Evolutionary conservation across 73 alveolate species (phyloP).

Genomic region (Vitrella brassicaformis): DNA sequence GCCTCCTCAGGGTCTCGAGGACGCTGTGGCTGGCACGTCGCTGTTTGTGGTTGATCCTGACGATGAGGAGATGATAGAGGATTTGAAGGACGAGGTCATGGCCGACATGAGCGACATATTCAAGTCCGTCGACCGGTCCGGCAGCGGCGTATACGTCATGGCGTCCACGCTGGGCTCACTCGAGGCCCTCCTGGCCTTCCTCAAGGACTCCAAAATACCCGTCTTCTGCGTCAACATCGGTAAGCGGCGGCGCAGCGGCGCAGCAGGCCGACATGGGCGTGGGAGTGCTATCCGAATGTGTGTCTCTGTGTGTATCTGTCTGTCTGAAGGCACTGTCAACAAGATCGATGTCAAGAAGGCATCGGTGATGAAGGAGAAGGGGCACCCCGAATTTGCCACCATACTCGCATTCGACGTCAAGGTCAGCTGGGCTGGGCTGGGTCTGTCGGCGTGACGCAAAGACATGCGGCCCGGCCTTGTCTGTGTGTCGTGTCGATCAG

Average conservation of each 20-base stretch:
- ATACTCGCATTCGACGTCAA: slow-evolving; percentile 91
- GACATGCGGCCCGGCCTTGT: background rate
- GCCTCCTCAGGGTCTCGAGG: slow-evolving; percentile 86
- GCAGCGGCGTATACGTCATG: slow-evolving; percentile 95
- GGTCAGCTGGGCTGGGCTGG: slow-evolving; percentile 77
- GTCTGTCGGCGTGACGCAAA: background rate
- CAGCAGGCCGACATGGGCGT: too few relatives aligned
- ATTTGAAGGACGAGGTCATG: slow-evolving; percentile 62
- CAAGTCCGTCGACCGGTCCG: slow-evolving; percentile 73
- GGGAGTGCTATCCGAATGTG: too few relatives aligned
- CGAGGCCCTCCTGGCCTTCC: slow-evolving; percentile 88
- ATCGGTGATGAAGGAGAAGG: background rate
- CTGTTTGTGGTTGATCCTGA: slow-evolving; percentile 65
- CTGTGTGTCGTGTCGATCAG: background rate
- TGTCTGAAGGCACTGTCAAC: background rate
- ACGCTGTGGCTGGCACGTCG: slow-evolving; percentile 95
- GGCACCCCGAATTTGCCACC: slow-evolving; percentile 75
- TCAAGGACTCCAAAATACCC: slow-evolving; percentile 70
- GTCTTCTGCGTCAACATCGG: slow-evolving; percentile 91
- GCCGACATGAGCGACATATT: slow-evolving; percentile 72
- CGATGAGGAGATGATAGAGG: slow-evolving; percentile 80
- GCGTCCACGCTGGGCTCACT: slow-evolving; percentile 96
- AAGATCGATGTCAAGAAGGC: background rate
- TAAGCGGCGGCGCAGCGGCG: background rate
- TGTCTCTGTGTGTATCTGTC: too few relatives aligned